These are phyloP conservation scores for Furcasterigmium furcatum DNA, from an alignment of 2,329 filamentous ascomycete species.

Conservation along the genomic window DNA sequence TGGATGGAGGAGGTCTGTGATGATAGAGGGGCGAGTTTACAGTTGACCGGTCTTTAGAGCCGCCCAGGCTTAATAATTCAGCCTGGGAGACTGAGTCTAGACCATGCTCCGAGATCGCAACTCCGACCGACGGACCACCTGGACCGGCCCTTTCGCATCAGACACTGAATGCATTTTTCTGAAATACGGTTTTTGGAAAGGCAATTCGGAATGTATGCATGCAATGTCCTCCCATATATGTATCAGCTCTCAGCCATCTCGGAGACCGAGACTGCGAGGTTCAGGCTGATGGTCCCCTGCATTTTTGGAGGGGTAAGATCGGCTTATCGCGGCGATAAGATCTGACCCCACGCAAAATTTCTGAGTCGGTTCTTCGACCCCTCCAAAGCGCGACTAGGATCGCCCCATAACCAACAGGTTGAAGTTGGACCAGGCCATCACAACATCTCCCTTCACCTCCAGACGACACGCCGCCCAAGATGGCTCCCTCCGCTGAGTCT, in stretches of 20 bases:
- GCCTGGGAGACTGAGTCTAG: not conserved
- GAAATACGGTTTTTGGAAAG: no score
- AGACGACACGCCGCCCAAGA: slow-evolving; percentile 6
- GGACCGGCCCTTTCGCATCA: no score
- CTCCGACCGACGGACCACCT: no score
- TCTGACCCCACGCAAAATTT: slow-evolving; percentile 5
- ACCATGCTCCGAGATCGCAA: slow-evolving; percentile 10
- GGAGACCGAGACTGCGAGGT: no score
- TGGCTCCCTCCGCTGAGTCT: slow-evolving; percentile 16
- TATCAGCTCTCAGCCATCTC: no score
- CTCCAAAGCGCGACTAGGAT: no score
- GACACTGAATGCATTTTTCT: no score
- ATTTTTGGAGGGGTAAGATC: not conserved
- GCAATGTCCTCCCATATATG: no score
- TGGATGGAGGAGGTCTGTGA: not conserved
- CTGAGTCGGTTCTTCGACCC: slow-evolving; percentile 4
- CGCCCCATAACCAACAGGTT: not conserved
- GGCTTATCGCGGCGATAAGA: slow-evolving; percentile 5
- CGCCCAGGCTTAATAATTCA: not conserved
- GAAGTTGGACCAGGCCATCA: no score
- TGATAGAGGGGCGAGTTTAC: not conserved
- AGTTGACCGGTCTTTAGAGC: not conserved
- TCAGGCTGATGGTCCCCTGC: slow-evolving; percentile 5
- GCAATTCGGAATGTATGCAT: no score
- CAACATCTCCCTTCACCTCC: no score